Evolutionary conservation across 139 green algal genomes (phyloP).

Genomic region (Raphidocelis subcapitata): DNA sequence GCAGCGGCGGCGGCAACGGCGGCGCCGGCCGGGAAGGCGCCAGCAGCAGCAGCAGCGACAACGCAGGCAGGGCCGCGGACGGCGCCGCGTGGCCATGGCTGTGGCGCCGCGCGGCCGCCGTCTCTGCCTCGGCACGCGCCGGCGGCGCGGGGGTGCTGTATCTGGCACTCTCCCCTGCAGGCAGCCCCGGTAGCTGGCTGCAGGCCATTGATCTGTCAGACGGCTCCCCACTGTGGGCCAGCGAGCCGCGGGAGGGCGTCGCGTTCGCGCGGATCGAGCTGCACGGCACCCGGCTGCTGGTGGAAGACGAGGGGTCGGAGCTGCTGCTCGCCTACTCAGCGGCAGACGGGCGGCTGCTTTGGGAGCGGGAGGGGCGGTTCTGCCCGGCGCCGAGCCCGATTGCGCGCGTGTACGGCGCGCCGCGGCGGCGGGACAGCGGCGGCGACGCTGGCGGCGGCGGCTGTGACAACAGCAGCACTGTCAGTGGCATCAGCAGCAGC

Average conservation of each 20-base stretch:
- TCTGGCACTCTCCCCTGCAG: background rate
- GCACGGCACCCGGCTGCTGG: slow-evolving; percentile 1
- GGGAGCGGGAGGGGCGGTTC: background rate
- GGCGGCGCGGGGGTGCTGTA: too few species aligned
- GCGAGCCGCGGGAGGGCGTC: background rate
- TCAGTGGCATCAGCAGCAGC: slow-evolving; percentile 13
- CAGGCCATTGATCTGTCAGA: background rate
- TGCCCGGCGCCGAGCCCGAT: slow-evolving; percentile 7
- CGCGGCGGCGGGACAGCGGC: background rate
- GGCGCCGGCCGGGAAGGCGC: background rate
- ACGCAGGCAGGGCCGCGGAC: background rate
- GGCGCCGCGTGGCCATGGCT: too few species aligned
- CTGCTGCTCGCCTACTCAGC: background rate
- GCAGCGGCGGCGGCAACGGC: background rate
- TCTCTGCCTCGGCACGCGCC: too few species aligned
- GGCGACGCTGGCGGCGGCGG: background rate
- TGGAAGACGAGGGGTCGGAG: background rate
- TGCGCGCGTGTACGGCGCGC: background rate
- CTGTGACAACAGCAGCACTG: background rate
- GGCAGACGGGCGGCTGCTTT: background rate
- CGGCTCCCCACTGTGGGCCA: background rate
- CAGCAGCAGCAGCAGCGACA: background rate
- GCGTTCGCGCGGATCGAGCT: slow-evolving; percentile 3
- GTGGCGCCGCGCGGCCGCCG: too few species aligned
- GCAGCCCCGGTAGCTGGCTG: slow-evolving; percentile 16